Conservation (phyloP, 1,284 basidiomycete genomes). For the Moesziomyces parantarcticus region DNA sequence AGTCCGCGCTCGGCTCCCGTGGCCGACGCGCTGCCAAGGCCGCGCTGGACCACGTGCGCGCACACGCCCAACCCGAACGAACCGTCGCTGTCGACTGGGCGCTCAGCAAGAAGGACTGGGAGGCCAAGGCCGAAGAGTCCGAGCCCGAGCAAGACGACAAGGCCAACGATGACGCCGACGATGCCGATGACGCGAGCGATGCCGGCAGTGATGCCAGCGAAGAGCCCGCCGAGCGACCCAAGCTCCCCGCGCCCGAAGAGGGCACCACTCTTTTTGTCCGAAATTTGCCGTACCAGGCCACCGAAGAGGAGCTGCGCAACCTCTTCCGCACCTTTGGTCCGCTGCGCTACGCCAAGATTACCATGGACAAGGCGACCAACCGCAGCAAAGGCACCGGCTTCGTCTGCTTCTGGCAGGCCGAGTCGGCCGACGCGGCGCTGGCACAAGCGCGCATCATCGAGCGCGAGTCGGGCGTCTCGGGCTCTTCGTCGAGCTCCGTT, state of each 20-base stretch:
- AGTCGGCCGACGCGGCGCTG: conserved; percentile 86
- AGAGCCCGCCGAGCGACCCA: conserved; percentile 53
- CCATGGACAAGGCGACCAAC: conserved; percentile 83
- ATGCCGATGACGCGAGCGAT: conserved; percentile 61
- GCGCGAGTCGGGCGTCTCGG: conserved; percentile 44
- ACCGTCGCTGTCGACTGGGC: conserved; percentile 96
- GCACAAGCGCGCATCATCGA: conserved; percentile 74
- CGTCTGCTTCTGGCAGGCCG: conserved; percentile 95
- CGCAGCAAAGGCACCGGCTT: conserved; percentile 95
- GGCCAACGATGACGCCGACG: conserved; percentile 48
- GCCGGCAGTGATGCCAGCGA: conserved; percentile 59
- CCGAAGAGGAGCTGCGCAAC: conserved; percentile 62
- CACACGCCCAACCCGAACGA: conserved; percentile 71
- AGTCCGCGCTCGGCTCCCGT: conserved; percentile 74
- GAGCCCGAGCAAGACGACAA: conserved; percentile 70
- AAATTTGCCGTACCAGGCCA: conserved; percentile 88
- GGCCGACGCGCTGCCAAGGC: conserved; percentile 75
- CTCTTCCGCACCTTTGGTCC: conserved; percentile 79
- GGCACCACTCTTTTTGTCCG: conserved; percentile 94
- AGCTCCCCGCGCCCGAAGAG: conserved; percentile 59
- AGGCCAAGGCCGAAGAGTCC: conserved; percentile 73
- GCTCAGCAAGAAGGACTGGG: conserved; percentile 90
- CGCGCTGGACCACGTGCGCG: conserved; percentile 48
- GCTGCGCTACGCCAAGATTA: conserved; percentile 90
- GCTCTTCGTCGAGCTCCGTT: conserved; percentile 9